Conservation (phyloP, 1,139 yeast genomes). For the Groenewaldozyma auringiensis region DNA sequence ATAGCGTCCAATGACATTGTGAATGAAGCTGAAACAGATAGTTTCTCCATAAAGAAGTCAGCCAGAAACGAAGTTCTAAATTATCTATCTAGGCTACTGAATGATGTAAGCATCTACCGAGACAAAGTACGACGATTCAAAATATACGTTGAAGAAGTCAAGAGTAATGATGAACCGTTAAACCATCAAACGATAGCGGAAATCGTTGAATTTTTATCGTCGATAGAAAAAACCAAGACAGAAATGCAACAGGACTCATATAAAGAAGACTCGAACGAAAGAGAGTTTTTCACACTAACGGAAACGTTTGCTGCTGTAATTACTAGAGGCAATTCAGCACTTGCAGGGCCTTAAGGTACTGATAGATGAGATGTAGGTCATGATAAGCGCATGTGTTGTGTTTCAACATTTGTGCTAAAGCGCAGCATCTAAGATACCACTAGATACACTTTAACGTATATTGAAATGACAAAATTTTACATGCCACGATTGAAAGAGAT, state of each 20-base stretch:
- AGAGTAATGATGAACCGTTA: slow-evolving; percentile 13
- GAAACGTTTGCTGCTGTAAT: slow-evolving; percentile 21
- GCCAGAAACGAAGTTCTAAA: slow-evolving; percentile 9
- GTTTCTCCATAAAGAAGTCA: slow-evolving; percentile 6
- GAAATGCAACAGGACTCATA: not conserved
- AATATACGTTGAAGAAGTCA: slow-evolving; percentile 21
- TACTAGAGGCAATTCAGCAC: slow-evolving; percentile 16
- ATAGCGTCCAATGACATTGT: slow-evolving; percentile 32
- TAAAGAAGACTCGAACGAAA: slow-evolving; percentile 14
- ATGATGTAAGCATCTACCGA: slow-evolving; percentile 27
- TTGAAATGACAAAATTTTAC: no score
- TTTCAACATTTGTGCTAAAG: no score
- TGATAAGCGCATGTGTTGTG: no score
- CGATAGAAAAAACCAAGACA: not conserved
- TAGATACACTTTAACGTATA: no score
- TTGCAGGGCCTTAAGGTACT: not conserved
- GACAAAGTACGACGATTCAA: slow-evolving; percentile 22
- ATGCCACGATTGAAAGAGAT: no score
- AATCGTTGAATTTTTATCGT: slow-evolving; percentile 19
- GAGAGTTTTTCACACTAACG: slow-evolving; percentile 21
- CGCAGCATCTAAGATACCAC: no score
- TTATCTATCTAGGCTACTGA: slow-evolving; percentile 20
- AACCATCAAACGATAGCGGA: slow-evolving; percentile 23
- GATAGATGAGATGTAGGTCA: no score
- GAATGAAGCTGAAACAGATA: slow-evolving; percentile 15